These are phyloP conservation scores for Ophiostoma pallidulum DNA, from an alignment of 2,329 filamentous ascomycete genomes.

Conservation along the genomic window DNA sequence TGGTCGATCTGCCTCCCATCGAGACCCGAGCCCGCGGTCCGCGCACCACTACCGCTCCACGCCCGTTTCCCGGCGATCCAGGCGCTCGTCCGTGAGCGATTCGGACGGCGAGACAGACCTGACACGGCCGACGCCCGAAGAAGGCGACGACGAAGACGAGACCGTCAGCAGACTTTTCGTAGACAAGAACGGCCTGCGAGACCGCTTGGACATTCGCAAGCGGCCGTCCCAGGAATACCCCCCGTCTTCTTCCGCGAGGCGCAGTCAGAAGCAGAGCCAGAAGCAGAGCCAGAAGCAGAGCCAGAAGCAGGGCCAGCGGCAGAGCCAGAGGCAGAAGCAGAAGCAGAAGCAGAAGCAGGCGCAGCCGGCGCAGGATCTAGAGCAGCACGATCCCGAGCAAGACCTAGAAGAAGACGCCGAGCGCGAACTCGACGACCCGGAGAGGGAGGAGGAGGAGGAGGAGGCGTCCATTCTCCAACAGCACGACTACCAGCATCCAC, in stretches of 20 bases:
- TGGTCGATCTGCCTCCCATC: conserved; percentile 21
- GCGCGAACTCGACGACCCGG: neutral
- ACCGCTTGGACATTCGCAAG: conserved; percentile 11
- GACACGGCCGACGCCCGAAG: conserved; percentile 27
- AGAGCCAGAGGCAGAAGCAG: neutral
- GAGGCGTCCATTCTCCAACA: neutral
- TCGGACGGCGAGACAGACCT: conserved; percentile 32
- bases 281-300: too few species aligned
- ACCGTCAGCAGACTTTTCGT: conserved; percentile 6
- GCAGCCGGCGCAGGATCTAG: too few species aligned
- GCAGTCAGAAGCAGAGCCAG: too few species aligned
- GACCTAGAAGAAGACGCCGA: neutral
- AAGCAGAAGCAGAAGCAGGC: conserved; percentile 1
- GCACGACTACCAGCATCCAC: neutral
- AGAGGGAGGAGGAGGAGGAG: neutral
- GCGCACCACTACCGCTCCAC: conserved; percentile 29
- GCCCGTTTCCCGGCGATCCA: conserved; percentile 27
- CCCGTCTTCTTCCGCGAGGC: neutral
- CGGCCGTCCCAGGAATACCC: conserved; percentile 5
- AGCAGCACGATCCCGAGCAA: neutral
- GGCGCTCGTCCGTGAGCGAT: conserved; percentile 27
- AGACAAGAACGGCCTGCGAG: conserved; percentile 11
- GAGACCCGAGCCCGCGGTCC: conserved; percentile 27
- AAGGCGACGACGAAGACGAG: conserved; percentile 20
- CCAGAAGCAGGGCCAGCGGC: too few species aligned